Base-by-base conservation (phyloP, 306 rosid genomes). In the Ormosia semicastrata region DNA sequence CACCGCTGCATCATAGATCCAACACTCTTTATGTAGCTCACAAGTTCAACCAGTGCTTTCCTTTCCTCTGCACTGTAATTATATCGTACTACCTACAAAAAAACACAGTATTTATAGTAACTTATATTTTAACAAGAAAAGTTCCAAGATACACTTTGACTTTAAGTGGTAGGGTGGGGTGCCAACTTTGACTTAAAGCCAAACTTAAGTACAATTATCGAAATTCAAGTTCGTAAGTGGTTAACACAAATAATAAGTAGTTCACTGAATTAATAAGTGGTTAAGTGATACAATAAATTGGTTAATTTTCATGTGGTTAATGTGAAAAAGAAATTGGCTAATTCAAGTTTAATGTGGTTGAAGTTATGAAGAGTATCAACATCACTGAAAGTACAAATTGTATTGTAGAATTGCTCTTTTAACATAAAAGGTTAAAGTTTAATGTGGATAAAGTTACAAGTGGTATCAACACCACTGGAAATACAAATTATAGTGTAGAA, bases 1-100 rank as follows among this genome's bases (percentile, higher is more conserved):
- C 92, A 90, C 57, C 88, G 91, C 78, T 95, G 99, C 99, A 95
- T 89, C 97, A 95, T 88, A 53, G 99, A 93, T 81, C 98, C 99
- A 73, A 93, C 84, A 83, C 97, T 95, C 92, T 95, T 95, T 86
- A 95, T 93, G 90, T 88, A 92, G 91, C 99, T 87, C 84, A 92
- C 96, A 79, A 95, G 92, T 85, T 95, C 99, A 56, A 95, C 94
- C 78, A 95, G 86, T 8, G 90, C 93, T 88, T 87, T 95, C 85
- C 99, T 90, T 86, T 95, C 99, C 50, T 95, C 99, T 12, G 89
- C 83, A 86, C 82, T 92, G 84, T 95, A 95, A 64, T 95, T 95
- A 90, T 92, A 92, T 9, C 99, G 91, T 79, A 95, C 99, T 24
- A 95, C 99, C 99, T 95, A 78, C 66, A 76, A 76, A 80, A 72